These are phyloP conservation scores for Pseudozyma sp. DNA, from an alignment of 1,284 basidiomycete species.

Conservation along the genomic window DNA sequence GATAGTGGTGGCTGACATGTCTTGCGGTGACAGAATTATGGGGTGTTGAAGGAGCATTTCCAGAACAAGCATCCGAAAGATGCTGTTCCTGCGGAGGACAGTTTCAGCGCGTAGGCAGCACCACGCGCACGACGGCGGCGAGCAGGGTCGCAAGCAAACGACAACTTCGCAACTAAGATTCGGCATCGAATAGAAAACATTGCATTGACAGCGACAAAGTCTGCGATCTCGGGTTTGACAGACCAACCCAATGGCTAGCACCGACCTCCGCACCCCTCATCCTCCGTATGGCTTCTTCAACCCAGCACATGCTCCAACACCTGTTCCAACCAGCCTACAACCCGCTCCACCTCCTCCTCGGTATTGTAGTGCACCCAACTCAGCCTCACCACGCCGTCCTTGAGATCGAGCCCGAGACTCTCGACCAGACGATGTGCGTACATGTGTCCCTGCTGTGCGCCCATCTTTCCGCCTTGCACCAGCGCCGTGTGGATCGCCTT, in stretches of 20 bases:
- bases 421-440: constrained; percentile 79
- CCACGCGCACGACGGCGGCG: no score
- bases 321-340: constrained; percentile 72
- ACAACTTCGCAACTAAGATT: no score
- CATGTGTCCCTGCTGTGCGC: constrained; percentile 82
- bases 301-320: constrained; percentile 48
- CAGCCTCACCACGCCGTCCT: constrained; percentile 79
- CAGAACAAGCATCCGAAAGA: constrained; percentile 46
- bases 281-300: not conserved
- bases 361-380: constrained; percentile 86
- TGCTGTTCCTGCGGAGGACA: constrained; percentile 22
- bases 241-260: not conserved
- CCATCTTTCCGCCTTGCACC: constrained; percentile 74
- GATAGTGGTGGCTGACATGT: no score
- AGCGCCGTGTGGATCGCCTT: constrained; percentile 73
- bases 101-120: constrained; percentile 14
- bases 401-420: constrained; percentile 66
- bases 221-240: not conserved
- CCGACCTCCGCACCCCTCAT: no score
- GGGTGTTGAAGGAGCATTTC: constrained; percentile 32
- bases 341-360: constrained; percentile 76
- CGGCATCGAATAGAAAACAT: no score
- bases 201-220: no score
- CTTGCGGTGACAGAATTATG: not conserved
- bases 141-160: not conserved